Conservation (phyloP, 2,329 filamentous ascomycete genomes). For the Fusarium sp. region DNA sequence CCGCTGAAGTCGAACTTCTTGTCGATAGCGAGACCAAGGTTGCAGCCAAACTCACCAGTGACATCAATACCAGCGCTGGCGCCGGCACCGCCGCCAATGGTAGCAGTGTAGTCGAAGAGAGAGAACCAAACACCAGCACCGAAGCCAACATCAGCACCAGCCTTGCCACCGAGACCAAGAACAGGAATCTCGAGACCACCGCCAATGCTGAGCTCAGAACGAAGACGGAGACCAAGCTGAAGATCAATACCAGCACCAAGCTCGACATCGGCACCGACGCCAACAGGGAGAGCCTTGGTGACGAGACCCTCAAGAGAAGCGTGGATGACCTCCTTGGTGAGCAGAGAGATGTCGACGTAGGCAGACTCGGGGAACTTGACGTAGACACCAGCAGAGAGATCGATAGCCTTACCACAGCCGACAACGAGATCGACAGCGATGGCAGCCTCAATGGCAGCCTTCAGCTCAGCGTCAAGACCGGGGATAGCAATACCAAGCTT, state of each 20-base stretch:
- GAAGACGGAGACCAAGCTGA: slow-evolving; percentile 60
- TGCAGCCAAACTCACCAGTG: slow-evolving; percentile 30
- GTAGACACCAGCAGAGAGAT: slow-evolving; percentile 58
- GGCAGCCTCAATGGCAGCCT: slow-evolving; percentile 58
- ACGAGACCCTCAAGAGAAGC: slow-evolving; percentile 52
- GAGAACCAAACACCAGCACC: slow-evolving; percentile 60
- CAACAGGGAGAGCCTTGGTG: slow-evolving; percentile 42
- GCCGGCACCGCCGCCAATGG: slow-evolving; percentile 49
- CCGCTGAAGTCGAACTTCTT: slow-evolving; percentile 33
- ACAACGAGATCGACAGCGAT: slow-evolving; percentile 64
- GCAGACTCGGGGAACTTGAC: slow-evolving; percentile 60
- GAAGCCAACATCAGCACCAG: slow-evolving; percentile 49
- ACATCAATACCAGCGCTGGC: slow-evolving; percentile 48
- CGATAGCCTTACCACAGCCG: slow-evolving; percentile 56
- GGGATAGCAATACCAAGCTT: slow-evolving; percentile 51
- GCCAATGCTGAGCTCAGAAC: slow-evolving; percentile 55
- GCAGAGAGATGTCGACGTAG: slow-evolving; percentile 52
- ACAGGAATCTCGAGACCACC: slow-evolving; percentile 44
- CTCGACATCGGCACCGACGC: slow-evolving; percentile 39
- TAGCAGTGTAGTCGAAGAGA: slow-evolving; percentile 61
- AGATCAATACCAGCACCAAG: slow-evolving; percentile 57
- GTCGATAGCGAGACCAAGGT: slow-evolving; percentile 36
- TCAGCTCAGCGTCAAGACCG: slow-evolving; percentile 52
- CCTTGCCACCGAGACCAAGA: slow-evolving; percentile 46
- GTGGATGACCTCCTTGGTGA: slow-evolving; percentile 51